phyloP scores from a whole-genome alignment of 352 stramenopile genomes.

The Pythium aristosporum region DNA sequence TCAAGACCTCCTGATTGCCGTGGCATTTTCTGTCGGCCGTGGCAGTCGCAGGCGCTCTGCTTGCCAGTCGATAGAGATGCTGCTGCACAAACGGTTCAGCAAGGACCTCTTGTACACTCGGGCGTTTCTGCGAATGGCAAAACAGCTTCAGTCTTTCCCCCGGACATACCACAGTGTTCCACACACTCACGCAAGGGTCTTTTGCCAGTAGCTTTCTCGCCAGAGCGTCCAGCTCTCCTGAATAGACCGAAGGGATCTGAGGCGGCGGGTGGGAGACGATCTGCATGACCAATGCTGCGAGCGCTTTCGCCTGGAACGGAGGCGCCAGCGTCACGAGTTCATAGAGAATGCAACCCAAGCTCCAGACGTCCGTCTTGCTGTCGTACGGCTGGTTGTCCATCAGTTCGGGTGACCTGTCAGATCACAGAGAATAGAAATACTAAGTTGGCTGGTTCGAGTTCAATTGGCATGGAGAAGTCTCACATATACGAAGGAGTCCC shows the following conservation, averaged over 20 bases:
- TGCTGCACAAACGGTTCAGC: constrained; percentile 15
- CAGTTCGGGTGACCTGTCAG: constrained; percentile 65
- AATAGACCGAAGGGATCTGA: constrained; percentile 32
- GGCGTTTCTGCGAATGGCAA: constrained; percentile 10
- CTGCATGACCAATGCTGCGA: constrained; percentile 60
- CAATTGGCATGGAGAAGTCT: neutral
- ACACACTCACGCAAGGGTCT: constrained; percentile 31
- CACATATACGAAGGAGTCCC: constrained; percentile 82
- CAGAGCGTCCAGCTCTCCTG: constrained; percentile 31
- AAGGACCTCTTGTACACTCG: constrained; percentile 12
- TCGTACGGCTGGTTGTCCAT: constrained; percentile 64
- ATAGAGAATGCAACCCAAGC: constrained; percentile 82
- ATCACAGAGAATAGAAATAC: neutral
- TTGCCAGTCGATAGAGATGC: constrained; percentile 15
- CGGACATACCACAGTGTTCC: neutral
- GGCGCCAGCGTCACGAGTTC: constrained; percentile 58
- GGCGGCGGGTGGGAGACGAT: constrained; percentile 39
- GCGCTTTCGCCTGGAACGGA: constrained; percentile 58
- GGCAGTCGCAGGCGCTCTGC: neutral
- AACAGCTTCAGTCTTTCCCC: no score
- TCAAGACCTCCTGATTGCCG: no score
- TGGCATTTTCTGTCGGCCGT: no score
- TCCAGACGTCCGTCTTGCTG: constrained; percentile 80
- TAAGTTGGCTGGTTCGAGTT: no score
- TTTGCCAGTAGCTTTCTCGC: constrained; percentile 44